A percentile compares a stretch with the other conserved stretches of the same genome.
phyloP scores from a whole-genome alignment of 768 basidiomycete genomes.

The Leucocoprinus sp. region DNA sequence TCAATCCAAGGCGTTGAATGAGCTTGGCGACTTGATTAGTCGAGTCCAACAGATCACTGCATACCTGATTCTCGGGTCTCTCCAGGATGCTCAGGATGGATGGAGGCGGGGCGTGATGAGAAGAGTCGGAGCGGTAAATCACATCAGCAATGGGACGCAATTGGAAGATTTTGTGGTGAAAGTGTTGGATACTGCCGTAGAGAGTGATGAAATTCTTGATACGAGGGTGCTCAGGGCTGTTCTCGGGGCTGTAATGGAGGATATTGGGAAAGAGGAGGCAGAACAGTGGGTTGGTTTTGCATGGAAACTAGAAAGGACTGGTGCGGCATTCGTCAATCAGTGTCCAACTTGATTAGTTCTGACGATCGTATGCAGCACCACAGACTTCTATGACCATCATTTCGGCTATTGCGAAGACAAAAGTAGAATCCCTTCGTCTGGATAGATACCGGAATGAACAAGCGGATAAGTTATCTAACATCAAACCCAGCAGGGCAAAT shows the following conservation, averaged over 20 bases:
- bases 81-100: slow-evolving; percentile 8
- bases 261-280: slow-evolving; percentile 53
- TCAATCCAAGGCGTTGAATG: slow-evolving; percentile 15
- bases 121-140: not conserved
- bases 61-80: slow-evolving; percentile 45
- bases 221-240: slow-evolving; percentile 52
- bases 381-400: slow-evolving; percentile 62
- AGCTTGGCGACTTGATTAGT: slow-evolving; percentile 27
- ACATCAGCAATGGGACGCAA: slow-evolving; percentile 24
- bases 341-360: not conserved
- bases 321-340: slow-evolving; percentile 30
- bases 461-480: slow-evolving; percentile 68
- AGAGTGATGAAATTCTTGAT: slow-evolving; percentile 43
- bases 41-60: slow-evolving; percentile 47
- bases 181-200: slow-evolving; percentile 22
- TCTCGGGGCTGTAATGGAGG: slow-evolving; percentile 50
- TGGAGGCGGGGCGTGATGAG: slow-evolving; percentile 7
- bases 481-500: slow-evolving; percentile 55
- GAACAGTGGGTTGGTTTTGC: slow-evolving; percentile 75
- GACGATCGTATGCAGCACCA: slow-evolving; percentile 41
- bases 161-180: slow-evolving; percentile 43
- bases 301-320: slow-evolving; percentile 49
- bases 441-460: slow-evolving; percentile 85
- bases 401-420: slow-evolving; percentile 47
- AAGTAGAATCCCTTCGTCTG: slow-evolving; percentile 62